Conservation (phyloP, 257 asterid species). For the Solanum arcanum region DNA sequence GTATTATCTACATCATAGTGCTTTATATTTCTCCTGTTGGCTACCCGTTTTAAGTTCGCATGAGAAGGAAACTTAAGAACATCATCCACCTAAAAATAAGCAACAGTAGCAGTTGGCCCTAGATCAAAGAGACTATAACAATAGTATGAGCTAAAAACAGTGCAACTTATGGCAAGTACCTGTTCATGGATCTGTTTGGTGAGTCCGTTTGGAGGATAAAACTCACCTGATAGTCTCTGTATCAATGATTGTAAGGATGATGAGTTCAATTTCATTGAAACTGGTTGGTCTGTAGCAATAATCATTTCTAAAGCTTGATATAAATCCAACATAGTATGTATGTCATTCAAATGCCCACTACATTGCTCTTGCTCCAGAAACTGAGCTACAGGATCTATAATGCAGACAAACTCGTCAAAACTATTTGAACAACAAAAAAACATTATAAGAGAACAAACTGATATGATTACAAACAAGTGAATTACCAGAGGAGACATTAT, state of each 20-base stretch:
- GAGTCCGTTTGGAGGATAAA: constrained; percentile 16
- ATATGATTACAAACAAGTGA: neutral
- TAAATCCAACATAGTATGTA: constrained; percentile 38
- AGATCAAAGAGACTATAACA: neutral
- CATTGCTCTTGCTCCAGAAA: constrained; percentile 29
- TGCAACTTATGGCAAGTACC: constrained; percentile 27
- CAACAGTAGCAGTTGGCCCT: neutral
- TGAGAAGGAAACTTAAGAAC: constrained; percentile 49
- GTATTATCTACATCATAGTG: constrained; percentile 34
- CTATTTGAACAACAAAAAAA: neutral
- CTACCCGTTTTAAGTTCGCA: constrained; percentile 51
- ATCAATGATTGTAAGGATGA: constrained; percentile 33
- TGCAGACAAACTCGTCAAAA: neutral
- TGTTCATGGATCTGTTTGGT: constrained; percentile 30
- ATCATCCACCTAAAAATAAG: constrained; percentile 47
- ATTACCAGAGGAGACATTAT: constrained; percentile 59
- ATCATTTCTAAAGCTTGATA: constrained; percentile 57
- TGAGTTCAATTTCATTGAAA: constrained; percentile 30
- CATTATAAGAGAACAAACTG: neutral
- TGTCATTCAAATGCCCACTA: constrained; percentile 38
- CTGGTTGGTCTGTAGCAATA: constrained; percentile 39
- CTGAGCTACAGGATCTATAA: constrained; percentile 41
- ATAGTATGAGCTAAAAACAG: neutral
- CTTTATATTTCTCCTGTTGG: constrained; percentile 51
- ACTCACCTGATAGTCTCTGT: constrained; percentile 25